A percentile compares a stretch with the other conserved stretches of the same genome.
Evolutionary conservation across 1,139 yeast species (phyloP).

Genomic region (Saccharomyces pastorianus): DNA sequence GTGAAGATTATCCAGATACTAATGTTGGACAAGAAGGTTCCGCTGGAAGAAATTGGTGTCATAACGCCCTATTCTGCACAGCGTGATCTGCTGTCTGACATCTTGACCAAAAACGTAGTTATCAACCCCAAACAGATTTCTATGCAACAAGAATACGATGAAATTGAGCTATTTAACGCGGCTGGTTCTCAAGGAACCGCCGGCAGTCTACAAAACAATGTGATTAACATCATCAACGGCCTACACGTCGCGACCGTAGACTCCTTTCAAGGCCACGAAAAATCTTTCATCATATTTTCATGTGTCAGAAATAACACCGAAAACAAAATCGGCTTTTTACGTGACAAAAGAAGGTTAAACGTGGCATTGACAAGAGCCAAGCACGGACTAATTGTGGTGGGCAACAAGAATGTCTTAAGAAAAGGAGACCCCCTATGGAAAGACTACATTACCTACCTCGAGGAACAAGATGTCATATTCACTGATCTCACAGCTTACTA

Average conservation of each 20-base stretch:
- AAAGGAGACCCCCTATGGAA: conserved; percentile 47
- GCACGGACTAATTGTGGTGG: conserved; percentile 48
- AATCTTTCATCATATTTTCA: conserved; percentile 49
- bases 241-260: conserved; percentile 64
- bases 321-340: conserved; percentile 49
- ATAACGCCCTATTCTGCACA: conserved; percentile 72
- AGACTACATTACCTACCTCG: conserved; percentile 40
- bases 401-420: conserved; percentile 45
- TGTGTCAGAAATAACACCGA: conserved; percentile 50
- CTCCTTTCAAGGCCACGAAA: conserved; percentile 63
- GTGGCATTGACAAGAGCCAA: conserved; percentile 60
- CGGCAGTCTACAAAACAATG: conserved; percentile 17
- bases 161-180: conserved; percentile 36
- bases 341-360: conserved; percentile 49
- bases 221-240: conserved; percentile 55
- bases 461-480: conserved; percentile 17
- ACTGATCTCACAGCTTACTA: conserved; percentile 17
- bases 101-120: conserved; percentile 42
- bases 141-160: conserved; percentile 45
- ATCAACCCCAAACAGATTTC: conserved; percentile 49
- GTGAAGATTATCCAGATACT: conserved; percentile 41
- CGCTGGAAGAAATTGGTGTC: conserved; percentile 48
- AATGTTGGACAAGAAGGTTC: conserved; percentile 46
- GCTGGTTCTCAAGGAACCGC: conserved; percentile 23
- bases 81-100: conserved; percentile 50